Evolutionary conservation across 495 filamentous ascomycete genomes (phyloP), one percentile per base, ranked within the genome.

Genomic region (Lepraria neglecta): DNA sequence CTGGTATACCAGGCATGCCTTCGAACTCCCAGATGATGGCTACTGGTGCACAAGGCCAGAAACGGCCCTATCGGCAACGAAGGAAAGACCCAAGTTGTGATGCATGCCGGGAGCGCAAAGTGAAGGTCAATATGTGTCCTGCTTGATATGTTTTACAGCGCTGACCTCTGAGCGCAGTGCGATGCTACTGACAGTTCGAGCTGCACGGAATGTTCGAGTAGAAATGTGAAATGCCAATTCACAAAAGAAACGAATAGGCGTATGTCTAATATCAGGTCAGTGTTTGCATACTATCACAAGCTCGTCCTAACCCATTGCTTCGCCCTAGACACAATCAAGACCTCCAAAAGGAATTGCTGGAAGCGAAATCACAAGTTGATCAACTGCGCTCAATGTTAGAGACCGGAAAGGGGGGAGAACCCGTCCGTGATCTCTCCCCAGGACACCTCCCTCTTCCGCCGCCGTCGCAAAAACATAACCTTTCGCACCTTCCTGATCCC

Each of bases 161-260:
- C 59, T 68, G 51, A 70, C 58, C 45, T 52, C 59, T 31, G 45
- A 64, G 19, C 70, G 86, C 70, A 86, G 81, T 98, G 94, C 76
- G 94, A 98, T 76, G 94, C 94, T 38, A 97, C 94, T 55, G 94
- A 98, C 66, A 96, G 89, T 44, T 82, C 87, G 28, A 94, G 91
- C 73, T 98, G 94, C 74, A 96, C 92, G 3, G 94, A 98, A 76
- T 98, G 94, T 75, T 89, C 88, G 15, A 96, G 90, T 68, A 84
- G 94, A 64, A 92, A 89, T 70, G 92, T 96, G 53, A 95, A 94
- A 70, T 98, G 94, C 69, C 92, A 96, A 72, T 98, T 98, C 71
- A 98, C 94, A 50, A 98, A 98, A 76, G 94, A 98, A 73, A 97
- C 94, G 24, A 98, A 98, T 73, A 84, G 95, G 52, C 84, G 94